Conservation (phyloP, 371 early-diverging fungal species). For the Actinomortierella ambigua region DNA sequence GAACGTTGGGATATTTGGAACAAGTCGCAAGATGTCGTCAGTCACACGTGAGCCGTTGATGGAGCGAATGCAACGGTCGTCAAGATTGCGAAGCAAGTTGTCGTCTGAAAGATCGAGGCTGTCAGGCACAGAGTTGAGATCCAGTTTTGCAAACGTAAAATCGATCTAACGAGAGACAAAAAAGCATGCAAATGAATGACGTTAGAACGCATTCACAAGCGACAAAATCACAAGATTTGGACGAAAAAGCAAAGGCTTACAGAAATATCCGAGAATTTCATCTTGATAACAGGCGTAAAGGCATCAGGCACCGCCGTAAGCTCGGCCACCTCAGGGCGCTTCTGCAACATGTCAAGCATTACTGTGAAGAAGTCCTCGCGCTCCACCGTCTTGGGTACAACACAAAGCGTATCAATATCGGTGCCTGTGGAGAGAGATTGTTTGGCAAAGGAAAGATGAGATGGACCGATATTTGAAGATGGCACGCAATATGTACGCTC, state of each 20-base stretch:
- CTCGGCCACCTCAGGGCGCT: constrained; percentile 87
- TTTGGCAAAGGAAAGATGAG: neutral
- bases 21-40: constrained; percentile 96
- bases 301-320: constrained; percentile 93
- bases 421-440: constrained; percentile 61
- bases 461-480: neutral
- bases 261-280: constrained; percentile 91
- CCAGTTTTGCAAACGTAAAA: constrained; percentile 93
- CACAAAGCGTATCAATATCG: constrained; percentile 99
- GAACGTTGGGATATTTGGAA: constrained; percentile 93
- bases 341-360: constrained; percentile 89
- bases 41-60: constrained; percentile 99
- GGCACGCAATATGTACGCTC: neutral
- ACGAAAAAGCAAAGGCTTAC: too few relatives aligned
- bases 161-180: constrained; percentile 78
- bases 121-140: constrained; percentile 80
- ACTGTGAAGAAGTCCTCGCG: constrained; percentile 95
- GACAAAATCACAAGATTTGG: too few relatives aligned
- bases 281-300: constrained; percentile 98
- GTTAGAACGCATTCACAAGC: too few relatives aligned
- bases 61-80: constrained; percentile 93
- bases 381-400: constrained; percentile 93
- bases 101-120: constrained; percentile 90
- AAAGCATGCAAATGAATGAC: constrained; percentile 13
- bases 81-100: constrained; percentile 87